Evolutionary conservation across 345 rosid species (phyloP).

Genomic region (Moricandia arvensis): DNA sequence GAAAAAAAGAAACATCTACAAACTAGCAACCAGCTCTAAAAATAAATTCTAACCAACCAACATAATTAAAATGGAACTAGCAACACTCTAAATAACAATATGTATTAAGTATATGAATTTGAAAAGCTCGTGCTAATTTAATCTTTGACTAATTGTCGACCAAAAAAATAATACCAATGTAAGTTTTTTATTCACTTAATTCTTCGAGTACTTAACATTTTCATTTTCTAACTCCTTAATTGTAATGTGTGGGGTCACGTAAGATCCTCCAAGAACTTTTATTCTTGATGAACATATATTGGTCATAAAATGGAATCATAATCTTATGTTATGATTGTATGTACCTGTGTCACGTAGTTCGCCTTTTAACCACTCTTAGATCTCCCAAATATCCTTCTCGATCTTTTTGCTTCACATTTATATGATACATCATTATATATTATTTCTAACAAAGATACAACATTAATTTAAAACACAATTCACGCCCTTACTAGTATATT

Average conservation of each 20-base stretch:
- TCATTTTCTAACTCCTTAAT: not conserved
- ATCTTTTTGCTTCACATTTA: constrained; percentile 29
- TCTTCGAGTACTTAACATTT: not conserved
- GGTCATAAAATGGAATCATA: constrained; percentile 57
- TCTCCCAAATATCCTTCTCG: constrained; percentile 35
- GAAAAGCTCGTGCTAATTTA: not conserved
- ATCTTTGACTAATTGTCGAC: not conserved
- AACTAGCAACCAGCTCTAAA: not conserved
- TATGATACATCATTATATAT: constrained; percentile 28
- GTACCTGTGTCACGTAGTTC: constrained; percentile 34
- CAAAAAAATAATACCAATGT: not conserved
- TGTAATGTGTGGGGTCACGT: constrained; percentile 28
- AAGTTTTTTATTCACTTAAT: not conserved
- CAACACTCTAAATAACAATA: not conserved
- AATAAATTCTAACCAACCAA: not conserved
- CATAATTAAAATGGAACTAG: not conserved
- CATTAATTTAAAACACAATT: too few relatives aligned
- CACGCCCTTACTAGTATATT: too few relatives aligned
- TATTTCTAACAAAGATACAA: not conserved
- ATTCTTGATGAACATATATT: constrained; percentile 26
- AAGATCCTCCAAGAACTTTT: constrained; percentile 25
- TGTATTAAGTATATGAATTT: not conserved
- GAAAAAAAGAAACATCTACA: not conserved
- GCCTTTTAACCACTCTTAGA: constrained; percentile 54
- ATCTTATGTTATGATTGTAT: constrained; percentile 44